A percentile compares a stretch with the other conserved stretches of the same genome.
Conservation (phyloP, 805 yeast genomes). For the Myxozyma lipomycoides region DNA sequence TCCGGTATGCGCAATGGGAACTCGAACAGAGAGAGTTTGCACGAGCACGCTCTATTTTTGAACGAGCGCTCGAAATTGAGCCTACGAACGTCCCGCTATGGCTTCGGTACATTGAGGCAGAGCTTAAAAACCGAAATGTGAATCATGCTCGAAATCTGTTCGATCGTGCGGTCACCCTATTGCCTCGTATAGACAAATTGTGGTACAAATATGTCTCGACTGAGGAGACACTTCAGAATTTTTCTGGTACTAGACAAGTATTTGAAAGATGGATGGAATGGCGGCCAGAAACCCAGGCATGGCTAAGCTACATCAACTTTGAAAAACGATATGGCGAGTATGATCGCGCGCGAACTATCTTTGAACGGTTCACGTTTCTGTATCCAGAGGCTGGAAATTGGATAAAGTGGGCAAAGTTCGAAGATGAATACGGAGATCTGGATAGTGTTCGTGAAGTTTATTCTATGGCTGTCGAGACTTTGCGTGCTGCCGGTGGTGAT, state of each 20-base stretch:
- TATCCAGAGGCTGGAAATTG: constrained; percentile 58
- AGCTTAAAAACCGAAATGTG: constrained; percentile 63
- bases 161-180: constrained; percentile 65
- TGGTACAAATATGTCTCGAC: constrained; percentile 82
- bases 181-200: constrained; percentile 78
- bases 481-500: constrained; percentile 35
- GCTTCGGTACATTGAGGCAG: constrained; percentile 77
- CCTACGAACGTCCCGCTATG: constrained; percentile 75
- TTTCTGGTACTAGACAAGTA: constrained; percentile 56
- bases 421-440: constrained; percentile 48
- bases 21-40: constrained; percentile 69
- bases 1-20: constrained; percentile 87
- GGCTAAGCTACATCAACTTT: constrained; percentile 70
- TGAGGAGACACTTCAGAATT: constrained; percentile 72
- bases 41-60: constrained; percentile 83
- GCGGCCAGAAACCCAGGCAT: constrained; percentile 63
- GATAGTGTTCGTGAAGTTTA: constrained; percentile 59
- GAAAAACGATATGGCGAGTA: constrained; percentile 62
- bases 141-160: constrained; percentile 86
- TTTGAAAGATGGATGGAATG: constrained; percentile 79
- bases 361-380: constrained; percentile 50
- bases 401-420: constrained; percentile 73
- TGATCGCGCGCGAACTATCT: constrained; percentile 57
- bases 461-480: constrained; percentile 59
- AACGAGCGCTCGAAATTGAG: constrained; percentile 77